Evolutionary conservation across 495 filamentous ascomycete species (phyloP), one percentile per base, ranked within the genome.

Genomic region (Haplographium delicatum): DNA sequence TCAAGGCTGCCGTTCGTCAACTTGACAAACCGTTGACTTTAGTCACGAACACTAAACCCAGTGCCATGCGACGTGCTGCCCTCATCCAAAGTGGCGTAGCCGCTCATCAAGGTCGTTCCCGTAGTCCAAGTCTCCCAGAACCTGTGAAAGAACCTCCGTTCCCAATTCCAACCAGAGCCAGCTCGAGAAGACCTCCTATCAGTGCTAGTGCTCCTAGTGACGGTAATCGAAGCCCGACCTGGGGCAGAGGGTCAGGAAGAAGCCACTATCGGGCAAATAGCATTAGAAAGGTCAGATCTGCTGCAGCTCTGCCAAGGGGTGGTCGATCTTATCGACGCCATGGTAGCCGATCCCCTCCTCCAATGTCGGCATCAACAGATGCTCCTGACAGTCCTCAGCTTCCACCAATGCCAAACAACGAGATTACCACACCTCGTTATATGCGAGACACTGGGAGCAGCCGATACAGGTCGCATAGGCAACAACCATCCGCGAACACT

Each of bases 131-230:
- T 54, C 69, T 89, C 22, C 80, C 54, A 72, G 86, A 74, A 56
- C 73, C 56, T 18, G 53, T 55, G 4, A 59, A 55, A 63, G 76
- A 79, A 51, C 88, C 88, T 19, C 88, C 89, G 6, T 95, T 95
- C 72, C 90, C 94, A 0, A 91, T 98, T 7, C 93, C 93, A 3
- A 86, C 83, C 9, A 77, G 93, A 46, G 82, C 87, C 15, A 96
- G 91, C 62, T 96, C 93, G 2, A 80, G 89, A 54, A 85, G 86
- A 57, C 75, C 84, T 27, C 80, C 83, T 4, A 65, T 83, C 46
- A 85, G 78, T 58, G 67, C 74, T 26, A 94, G 73, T 56, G 77
- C 73, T 5, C 75, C 76, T 1, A 78, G 86, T 50, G 90, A 96
- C 50, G 86, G 86, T 24, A 81, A 79, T 13, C 79, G 80, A 48